These are phyloP conservation scores for Cordyceps tenuipes DNA, from an alignment of 2,329 filamentous ascomycete species.

Conservation along the genomic window DNA sequence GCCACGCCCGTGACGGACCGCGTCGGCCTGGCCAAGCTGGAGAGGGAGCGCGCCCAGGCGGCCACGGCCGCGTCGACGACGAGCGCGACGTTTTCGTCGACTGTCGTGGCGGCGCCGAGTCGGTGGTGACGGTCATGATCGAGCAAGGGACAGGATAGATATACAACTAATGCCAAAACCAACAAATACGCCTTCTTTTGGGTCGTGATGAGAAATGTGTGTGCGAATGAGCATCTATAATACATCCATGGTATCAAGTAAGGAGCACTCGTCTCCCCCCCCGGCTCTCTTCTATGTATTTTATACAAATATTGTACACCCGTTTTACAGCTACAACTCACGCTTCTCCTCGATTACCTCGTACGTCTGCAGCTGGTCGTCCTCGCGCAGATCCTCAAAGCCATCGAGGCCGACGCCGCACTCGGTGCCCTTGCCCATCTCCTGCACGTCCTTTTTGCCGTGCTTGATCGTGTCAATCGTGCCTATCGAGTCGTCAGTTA, in stretches of 20 bases:
- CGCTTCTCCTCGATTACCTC: slow-evolving; percentile 71
- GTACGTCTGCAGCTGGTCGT: slow-evolving; percentile 82
- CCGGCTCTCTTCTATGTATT: neutral
- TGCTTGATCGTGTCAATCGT: slow-evolving; percentile 76
- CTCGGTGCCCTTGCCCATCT: slow-evolving; percentile 89
- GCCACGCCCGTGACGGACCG: slow-evolving; percentile 84
- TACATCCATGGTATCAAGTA: slow-evolving; percentile 2
- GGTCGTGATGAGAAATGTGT: neutral
- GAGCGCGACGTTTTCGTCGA: slow-evolving; percentile 44
- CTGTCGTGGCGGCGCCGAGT: slow-evolving; percentile 40
- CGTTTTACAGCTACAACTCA: slow-evolving; percentile 30
- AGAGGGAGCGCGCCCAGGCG: slow-evolving; percentile 44
- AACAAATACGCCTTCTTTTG: neutral
- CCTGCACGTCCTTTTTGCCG: slow-evolving; percentile 80
- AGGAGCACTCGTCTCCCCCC: neutral
- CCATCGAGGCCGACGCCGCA: slow-evolving; percentile 80
- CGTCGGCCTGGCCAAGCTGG: slow-evolving; percentile 55
- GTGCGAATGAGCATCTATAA: neutral
- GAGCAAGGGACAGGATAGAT: neutral
- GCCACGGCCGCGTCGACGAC: slow-evolving; percentile 34
- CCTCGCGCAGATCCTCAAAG: slow-evolving; percentile 70
- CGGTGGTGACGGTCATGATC: slow-evolving; percentile 6
- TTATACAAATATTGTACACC: slow-evolving; percentile 3
- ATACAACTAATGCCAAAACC: neutral
- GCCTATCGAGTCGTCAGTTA: slow-evolving; percentile 40